These are phyloP conservation scores for Urostyla sp. DNA, from an alignment of 73 alveolate species.

Conservation along the genomic window DNA sequence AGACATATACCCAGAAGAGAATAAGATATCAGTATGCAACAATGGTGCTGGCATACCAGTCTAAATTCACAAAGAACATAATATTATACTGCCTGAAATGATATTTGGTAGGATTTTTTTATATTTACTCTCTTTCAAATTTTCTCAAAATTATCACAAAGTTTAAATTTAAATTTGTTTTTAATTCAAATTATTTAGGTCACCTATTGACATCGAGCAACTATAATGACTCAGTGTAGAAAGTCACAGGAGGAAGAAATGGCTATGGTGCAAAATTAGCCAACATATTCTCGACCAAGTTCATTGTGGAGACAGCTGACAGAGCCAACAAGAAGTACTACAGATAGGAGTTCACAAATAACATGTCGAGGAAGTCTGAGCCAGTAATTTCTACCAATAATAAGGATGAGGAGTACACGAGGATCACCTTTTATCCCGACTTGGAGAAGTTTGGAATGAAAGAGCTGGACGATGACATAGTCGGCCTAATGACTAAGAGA, in stretches of 20 bases:
- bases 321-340: constrained; percentile 72
- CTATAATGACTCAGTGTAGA: constrained; percentile 96
- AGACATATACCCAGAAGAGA: constrained; percentile 78
- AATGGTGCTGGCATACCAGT: constrained; percentile 98
- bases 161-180: no score
- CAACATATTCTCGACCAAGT: constrained; percentile 95
- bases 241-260: constrained; percentile 99
- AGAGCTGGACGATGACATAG: constrained; percentile 80
- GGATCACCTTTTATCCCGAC: constrained; percentile 97
- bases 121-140: neutral
- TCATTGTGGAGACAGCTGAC: constrained; percentile 96
- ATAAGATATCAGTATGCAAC: constrained; percentile 89
- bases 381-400: constrained; percentile 71
- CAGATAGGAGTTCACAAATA: constrained; percentile 80
- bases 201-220: constrained; percentile 97
- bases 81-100: constrained; percentile 97
- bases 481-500: constrained; percentile 77
- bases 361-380: constrained; percentile 80
- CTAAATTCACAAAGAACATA: constrained; percentile 96
- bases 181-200: no score
- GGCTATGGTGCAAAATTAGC: constrained; percentile 99
- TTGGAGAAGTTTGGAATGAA: constrained; percentile 95
- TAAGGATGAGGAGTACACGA: constrained; percentile 92
- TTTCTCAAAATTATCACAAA: no score
- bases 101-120: constrained; percentile 80